Conservation (phyloP, 2,329 filamentous ascomycete species). For the Colletotrichum agaves region DNA sequence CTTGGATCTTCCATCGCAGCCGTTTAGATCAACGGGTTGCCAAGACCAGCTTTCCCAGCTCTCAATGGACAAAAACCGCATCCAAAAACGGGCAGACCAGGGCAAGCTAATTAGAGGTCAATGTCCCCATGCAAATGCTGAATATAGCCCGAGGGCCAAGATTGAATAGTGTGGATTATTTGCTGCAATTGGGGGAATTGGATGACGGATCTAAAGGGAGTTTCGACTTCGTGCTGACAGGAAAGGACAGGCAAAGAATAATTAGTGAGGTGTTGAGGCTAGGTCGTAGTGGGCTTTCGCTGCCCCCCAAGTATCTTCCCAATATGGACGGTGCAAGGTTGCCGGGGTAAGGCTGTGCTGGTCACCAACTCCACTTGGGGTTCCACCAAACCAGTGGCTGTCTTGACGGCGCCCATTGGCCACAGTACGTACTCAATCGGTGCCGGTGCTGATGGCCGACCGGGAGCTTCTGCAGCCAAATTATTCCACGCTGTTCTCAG, state of each 20-base stretch:
- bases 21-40: conserved; percentile 18
- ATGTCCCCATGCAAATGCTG: conserved; percentile 29
- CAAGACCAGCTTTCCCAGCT: conserved; percentile 10
- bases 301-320: conserved; percentile 7
- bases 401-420: conserved; percentile 32
- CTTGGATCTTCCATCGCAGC: conserved; percentile 13
- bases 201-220: conserved; percentile 12
- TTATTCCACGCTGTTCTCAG: conserved; percentile 31
- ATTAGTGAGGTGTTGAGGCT: conserved; percentile 23
- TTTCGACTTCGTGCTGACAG: conserved; percentile 27
- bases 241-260: conserved; percentile 31
- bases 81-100: conserved; percentile 8
- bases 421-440: conserved; percentile 33
- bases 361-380: conserved; percentile 21
- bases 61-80: conserved; percentile 29
- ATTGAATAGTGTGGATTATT: conserved; percentile 6
- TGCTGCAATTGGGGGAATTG: conserved; percentile 12
- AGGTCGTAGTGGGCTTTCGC: conserved; percentile 12
- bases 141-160: conserved; percentile 26
- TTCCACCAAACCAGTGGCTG: conserved; percentile 21
- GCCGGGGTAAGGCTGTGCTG: conserved; percentile 35
- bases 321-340: conserved; percentile 15
- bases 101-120: conserved; percentile 18
- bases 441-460: conserved; percentile 31
- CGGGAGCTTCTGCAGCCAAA: conserved; percentile 35